A percentile compares a stretch with the other conserved stretches of the same genome.
Evolutionary conservation across 2,329 filamentous ascomycete species (phyloP).

Genomic region (Zasmidium citrigriseum): DNA sequence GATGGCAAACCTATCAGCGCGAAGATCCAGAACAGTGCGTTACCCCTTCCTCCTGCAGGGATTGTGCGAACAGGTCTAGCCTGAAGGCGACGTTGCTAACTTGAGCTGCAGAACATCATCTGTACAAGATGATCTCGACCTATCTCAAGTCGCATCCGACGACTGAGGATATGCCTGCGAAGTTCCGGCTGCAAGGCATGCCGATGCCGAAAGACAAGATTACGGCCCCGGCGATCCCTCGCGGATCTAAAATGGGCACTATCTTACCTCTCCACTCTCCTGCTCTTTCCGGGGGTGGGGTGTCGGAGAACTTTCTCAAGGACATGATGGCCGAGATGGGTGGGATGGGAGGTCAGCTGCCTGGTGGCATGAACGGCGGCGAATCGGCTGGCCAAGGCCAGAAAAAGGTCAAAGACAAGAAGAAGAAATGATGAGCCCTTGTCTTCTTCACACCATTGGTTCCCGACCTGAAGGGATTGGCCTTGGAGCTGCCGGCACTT

Average conservation of each 20-base stretch:
- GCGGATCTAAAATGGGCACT: slow-evolving; percentile 86
- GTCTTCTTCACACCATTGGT: background rate
- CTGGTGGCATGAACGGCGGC: slow-evolving; percentile 30
- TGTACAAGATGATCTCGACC: slow-evolving; percentile 77
- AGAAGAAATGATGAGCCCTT: slow-evolving; percentile 28
- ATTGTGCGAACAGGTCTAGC: background rate
- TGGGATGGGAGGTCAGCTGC: slow-evolving; percentile 64
- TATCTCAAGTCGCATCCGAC: slow-evolving; percentile 80
- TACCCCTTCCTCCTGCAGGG: background rate
- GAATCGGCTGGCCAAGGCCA: slow-evolving; percentile 19
- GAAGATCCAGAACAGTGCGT: slow-evolving; percentile 65
- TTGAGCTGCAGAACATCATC: slow-evolving; percentile 72
- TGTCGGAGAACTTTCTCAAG: slow-evolving; percentile 91
- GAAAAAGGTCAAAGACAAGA: slow-evolving; percentile 36
- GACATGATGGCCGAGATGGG: slow-evolving; percentile 95
- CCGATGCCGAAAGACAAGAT: slow-evolving; percentile 61
- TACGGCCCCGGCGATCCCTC: slow-evolving; percentile 65
- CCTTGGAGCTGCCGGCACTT: background rate
- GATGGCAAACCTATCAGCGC: slow-evolving; percentile 53
- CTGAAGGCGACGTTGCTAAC: background rate
- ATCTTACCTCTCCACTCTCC: slow-evolving; percentile 85
- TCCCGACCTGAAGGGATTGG: background rate
- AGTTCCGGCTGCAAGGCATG: slow-evolving; percentile 72
- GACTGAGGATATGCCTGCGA: slow-evolving; percentile 68
- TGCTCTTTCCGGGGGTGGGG: slow-evolving; percentile 87